Evolutionary conservation across 1,284 basidiomycete species (phyloP), one percentile per base, ranked within the genome.

Genomic region (Coriolopsis trogii): DNA sequence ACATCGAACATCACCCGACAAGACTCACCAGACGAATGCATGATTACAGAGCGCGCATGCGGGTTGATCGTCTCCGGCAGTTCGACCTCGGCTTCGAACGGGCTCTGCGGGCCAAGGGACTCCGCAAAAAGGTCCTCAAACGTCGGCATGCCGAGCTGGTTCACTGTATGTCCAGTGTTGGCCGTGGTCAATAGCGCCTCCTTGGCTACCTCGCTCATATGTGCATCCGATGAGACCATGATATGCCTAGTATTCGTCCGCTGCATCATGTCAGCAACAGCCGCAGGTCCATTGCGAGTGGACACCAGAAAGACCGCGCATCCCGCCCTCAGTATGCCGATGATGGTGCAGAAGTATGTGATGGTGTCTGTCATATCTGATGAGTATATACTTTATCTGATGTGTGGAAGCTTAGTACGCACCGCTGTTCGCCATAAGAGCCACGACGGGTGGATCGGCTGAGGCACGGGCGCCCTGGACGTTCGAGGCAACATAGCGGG

Each of bases 21-120:
- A 21, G 16, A 24, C 34, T 13, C 16, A 39, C 48, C 48, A 15
- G 48, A 50, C 10, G 48, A 50, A 28, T 50, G 48, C 41, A 50
- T 23, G 8, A 44, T 44, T 12, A 26, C n/a, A n/a, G 25, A 6
- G 5, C 7, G 15, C 9, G 34, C 23, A 13, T 50, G 16, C n/a
- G 39, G 9, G 13, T 50, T 37, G 13, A 20, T 44, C 1, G 5
- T 18, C 4, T 25, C n/a, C 18, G 47, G 48, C 2, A 50, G 20
- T 8, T 39, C 34, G 24, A 40, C 25, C 7, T 18, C 3, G 6
- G 23, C 29, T 26, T 41, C 47, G 26, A 24, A 43, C 4, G 29
- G 20, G 18, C 37, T 41, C 21, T 29, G 13, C 18, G 16, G 21
- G 26, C 41, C 26, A 16, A 18, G 23, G 1, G 6, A 23, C 30